Evolutionary conservation across 768 basidiomycete genomes (phyloP).

Genomic region (Rhodotorula kratochvilovae): DNA sequence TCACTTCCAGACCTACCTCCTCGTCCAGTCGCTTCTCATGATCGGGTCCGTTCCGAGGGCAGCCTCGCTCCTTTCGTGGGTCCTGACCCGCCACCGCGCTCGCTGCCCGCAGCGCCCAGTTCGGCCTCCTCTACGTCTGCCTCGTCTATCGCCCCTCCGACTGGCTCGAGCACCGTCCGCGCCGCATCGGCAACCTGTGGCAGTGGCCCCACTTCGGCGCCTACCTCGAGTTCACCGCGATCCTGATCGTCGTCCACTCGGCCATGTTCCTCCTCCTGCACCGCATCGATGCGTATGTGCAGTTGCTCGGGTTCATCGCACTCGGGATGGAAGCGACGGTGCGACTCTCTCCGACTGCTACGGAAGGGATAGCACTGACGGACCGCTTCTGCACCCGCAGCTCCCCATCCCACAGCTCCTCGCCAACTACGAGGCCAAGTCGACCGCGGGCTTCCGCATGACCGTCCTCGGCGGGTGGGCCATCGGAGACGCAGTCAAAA

Average conservation of each 20-base stretch:
- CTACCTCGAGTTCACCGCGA: conserved; percentile 39
- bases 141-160: conserved; percentile 21
- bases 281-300: conserved; percentile 26
- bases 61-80: too few species aligned
- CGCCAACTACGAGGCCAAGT: conserved; percentile 37
- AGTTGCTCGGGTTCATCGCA: conserved; percentile 36
- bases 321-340: conserved; percentile 41
- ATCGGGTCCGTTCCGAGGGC: neutral
- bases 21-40: conserved; percentile 39
- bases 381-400: conserved; percentile 8
- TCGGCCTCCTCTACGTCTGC: conserved; percentile 39
- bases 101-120: conserved; percentile 8
- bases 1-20: conserved; percentile 35
- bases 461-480: conserved; percentile 37
- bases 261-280: conserved; percentile 33
- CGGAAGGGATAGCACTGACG: neutral
- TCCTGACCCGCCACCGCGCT: too few species aligned
- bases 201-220: conserved; percentile 16
- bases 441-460: conserved; percentile 35
- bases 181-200: neutral
- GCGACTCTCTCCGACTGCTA: neutral
- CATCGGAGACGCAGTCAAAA: conserved; percentile 34
- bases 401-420: conserved; percentile 39
- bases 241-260: conserved; percentile 29
- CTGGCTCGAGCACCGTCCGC: neutral